phyloP scores from a whole-genome alignment of 2,329 filamentous ascomycete genomes.

The Xylaria sp. region DNA sequence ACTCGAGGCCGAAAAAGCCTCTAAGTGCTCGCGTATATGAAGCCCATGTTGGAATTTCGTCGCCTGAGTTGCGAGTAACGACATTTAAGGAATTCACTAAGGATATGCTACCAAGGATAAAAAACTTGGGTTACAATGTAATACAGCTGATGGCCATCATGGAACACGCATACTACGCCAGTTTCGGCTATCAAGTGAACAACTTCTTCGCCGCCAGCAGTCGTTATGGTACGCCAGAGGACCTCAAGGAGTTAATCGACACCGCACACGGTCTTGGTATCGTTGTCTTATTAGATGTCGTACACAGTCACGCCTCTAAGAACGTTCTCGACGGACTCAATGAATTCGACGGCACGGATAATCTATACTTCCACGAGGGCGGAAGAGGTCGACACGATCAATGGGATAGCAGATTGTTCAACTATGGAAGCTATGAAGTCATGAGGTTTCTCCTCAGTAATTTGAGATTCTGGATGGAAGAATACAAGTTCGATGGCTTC shows the following conservation, averaged over 20 bases:
- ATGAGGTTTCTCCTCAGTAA: conserved; percentile 96
- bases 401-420: conserved; percentile 97
- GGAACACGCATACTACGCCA: conserved; percentile 99
- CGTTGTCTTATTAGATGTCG: conserved; percentile 91
- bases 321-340: conserved; percentile 96
- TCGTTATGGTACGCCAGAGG: conserved; percentile 91
- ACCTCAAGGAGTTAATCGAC: conserved; percentile 95
- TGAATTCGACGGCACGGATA: conserved; percentile 93
- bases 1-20: conserved; percentile 84
- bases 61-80: conserved; percentile 85
- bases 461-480: conserved; percentile 98
- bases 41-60: conserved; percentile 98
- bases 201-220: conserved; percentile 98
- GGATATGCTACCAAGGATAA: conserved; percentile 91
- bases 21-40: conserved; percentile 92
- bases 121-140: conserved; percentile 91
- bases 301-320: conserved; percentile 98
- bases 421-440: conserved; percentile 95
- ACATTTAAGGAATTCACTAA: conserved; percentile 98
- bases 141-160: conserved; percentile 99
- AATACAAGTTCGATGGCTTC: conserved; percentile 96
- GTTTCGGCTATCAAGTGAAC: conserved; percentile 98
- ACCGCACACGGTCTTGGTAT: conserved; percentile 92
- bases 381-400: conserved; percentile 86
- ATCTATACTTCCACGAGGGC: conserved; percentile 94